A percentile compares a stretch with the other conserved stretches of the same genome.
phyloP scores from a whole-genome alignment of 768 basidiomycete genomes.

The Cantharellus anzutake region DNA sequence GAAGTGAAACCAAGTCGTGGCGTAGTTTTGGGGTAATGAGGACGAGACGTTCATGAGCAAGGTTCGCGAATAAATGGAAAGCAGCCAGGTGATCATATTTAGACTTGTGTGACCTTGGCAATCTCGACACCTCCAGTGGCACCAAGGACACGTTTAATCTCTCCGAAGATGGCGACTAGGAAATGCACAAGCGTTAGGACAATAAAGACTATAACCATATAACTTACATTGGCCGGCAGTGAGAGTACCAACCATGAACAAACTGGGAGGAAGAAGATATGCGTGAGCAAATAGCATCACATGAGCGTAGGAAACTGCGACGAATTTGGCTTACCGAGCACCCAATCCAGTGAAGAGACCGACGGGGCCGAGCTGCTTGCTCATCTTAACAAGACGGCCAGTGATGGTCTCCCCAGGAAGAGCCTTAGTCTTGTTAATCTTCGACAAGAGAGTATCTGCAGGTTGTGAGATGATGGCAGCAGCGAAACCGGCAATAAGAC shows the following conservation, averaged over 20 bases:
- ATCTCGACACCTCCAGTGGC: conserved; percentile 18
- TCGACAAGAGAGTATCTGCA: conserved; percentile 82
- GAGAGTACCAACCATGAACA: conserved; percentile 25
- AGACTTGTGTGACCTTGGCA: conserved; percentile 8
- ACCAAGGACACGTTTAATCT: conserved; percentile 20
- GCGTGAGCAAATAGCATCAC: neutral
- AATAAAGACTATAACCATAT: neutral
- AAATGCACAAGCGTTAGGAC: neutral
- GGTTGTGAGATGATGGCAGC: conserved; percentile 95
- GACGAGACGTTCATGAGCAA: conserved; percentile 65
- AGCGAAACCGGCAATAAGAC: conserved; percentile 89
- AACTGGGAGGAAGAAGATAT: conserved; percentile 6
- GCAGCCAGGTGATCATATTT: conserved; percentile 21
- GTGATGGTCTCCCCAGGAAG: conserved; percentile 21
- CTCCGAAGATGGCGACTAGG: conserved; percentile 17
- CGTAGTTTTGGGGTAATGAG: no score
- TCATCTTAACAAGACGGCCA: conserved; percentile 20
- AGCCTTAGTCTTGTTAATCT: conserved; percentile 66
- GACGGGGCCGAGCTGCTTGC: conserved; percentile 19
- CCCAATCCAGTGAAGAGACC: conserved; percentile 25
- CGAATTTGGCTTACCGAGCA: conserved; percentile 11
- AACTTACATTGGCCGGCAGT: conserved; percentile 21
- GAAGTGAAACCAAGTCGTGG: no score
- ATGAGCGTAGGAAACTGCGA: neutral
- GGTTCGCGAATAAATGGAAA: conserved; percentile 82